Evolutionary conservation across 2,329 filamentous ascomycete genomes (phyloP).

Genomic region (Periconia sp.): DNA sequence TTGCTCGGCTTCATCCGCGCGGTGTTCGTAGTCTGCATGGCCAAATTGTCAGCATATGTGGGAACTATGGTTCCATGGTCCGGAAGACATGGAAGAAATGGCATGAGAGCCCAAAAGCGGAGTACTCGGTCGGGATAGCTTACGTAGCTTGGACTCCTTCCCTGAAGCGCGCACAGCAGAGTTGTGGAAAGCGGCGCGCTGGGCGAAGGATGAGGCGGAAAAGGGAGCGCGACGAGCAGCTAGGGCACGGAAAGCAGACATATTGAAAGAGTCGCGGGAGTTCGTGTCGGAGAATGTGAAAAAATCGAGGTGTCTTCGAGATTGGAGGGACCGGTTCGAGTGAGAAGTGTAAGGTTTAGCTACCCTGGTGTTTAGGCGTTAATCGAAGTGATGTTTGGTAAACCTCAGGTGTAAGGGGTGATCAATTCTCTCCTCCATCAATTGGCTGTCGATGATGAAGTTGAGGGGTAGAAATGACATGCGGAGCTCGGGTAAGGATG

Average conservation of each 20-base stretch:
- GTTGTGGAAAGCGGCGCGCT: constrained; percentile 41
- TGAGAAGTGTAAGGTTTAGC: too few species aligned
- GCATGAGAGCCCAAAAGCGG: not conserved
- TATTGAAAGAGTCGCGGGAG: constrained; percentile 9
- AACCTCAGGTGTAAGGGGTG: not conserved
- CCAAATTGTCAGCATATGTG: constrained; percentile 7
- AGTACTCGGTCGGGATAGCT: constrained; percentile 10
- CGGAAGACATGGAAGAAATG: not conserved
- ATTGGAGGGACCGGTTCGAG: too few species aligned
- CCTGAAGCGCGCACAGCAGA: constrained; percentile 42
- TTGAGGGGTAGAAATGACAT: not conserved
- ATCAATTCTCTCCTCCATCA: not conserved
- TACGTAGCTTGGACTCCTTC: constrained; percentile 51
- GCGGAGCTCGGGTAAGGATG: too few species aligned
- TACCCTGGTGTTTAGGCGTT: not conserved
- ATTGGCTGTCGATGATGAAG: not conserved
- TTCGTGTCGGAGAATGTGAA: not conserved
- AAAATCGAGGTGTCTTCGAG: not conserved
- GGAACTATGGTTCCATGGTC: too few species aligned
- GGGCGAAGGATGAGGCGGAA: constrained; percentile 26
- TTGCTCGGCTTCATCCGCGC: constrained; percentile 44
- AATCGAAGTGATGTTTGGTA: not conserved
- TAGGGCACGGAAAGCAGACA: constrained; percentile 37
- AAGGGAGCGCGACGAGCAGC: constrained; percentile 33
- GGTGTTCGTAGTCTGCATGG: constrained; percentile 28